These are phyloP conservation scores for Pestalotiopsis sp. DNA, from an alignment of 2,329 filamentous ascomycete genomes.

Conservation along the genomic window DNA sequence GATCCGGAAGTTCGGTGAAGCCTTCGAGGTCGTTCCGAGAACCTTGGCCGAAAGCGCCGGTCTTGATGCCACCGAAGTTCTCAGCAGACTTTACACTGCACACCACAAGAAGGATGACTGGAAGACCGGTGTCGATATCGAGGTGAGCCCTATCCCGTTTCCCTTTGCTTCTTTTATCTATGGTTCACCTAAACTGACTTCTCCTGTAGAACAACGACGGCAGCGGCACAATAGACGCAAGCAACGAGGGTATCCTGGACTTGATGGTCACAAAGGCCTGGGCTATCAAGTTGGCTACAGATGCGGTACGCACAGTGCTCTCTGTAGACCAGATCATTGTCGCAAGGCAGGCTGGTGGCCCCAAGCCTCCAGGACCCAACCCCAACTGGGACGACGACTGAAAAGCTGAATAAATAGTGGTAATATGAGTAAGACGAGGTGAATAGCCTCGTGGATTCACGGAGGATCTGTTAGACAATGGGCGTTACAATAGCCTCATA, in stretches of 20 bases:
- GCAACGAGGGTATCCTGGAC: slow-evolving; percentile 88
- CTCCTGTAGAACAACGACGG: slow-evolving; percentile 68
- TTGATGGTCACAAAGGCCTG: slow-evolving; percentile 90
- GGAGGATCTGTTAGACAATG: neutral
- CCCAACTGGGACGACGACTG: slow-evolving; percentile 72
- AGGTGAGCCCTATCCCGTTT: slow-evolving; percentile 50
- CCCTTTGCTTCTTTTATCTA: neutral
- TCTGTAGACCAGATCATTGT: slow-evolving; percentile 99
- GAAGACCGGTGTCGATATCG: slow-evolving; percentile 92
- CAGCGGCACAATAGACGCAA: slow-evolving; percentile 81
- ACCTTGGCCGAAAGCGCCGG: slow-evolving; percentile 94
- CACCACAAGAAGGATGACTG: slow-evolving; percentile 88
- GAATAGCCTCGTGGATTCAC: neutral
- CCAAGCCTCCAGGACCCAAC: slow-evolving; percentile 95
- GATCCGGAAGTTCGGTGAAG: slow-evolving; percentile 96
- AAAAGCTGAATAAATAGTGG: slow-evolving; percentile 20
- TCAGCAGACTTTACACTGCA: slow-evolving; percentile 89
- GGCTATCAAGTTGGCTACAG: slow-evolving; percentile 96
- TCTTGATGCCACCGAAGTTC: slow-evolving; percentile 93
- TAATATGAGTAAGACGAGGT: neutral
- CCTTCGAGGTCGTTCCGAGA: slow-evolving; percentile 94
- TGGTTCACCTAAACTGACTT: slow-evolving; percentile 19
- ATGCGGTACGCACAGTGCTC: slow-evolving; percentile 89
- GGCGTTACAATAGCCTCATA: neutral
- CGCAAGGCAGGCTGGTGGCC: slow-evolving; percentile 92